Base-by-base conservation (phyloP, 305 asterid species). In the Solanum hybrid region DNA sequence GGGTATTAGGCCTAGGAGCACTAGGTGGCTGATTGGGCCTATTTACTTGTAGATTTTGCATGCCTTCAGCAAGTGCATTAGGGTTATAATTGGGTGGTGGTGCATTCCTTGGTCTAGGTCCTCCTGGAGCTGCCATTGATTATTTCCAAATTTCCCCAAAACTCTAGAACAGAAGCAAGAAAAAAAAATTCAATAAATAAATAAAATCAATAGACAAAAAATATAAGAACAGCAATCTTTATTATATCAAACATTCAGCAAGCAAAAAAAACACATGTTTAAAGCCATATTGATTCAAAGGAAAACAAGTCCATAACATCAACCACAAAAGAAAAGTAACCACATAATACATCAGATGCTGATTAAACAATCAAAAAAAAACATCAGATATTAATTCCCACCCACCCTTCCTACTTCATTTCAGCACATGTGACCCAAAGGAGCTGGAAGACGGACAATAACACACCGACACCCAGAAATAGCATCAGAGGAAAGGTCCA, bases 41-140 rank as follows among this genome's bases (percentile, higher is more conserved):
- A 87, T 94, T 92, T 32, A 98, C 89, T 88, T 98, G 96, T 76
- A 98, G 91, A 88, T 98, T 97, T 91, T 96, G 98, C 97, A 98
- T 94, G 89, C 95, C 94, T 80, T 94, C 93, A 89, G 97, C 93
- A 89, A 98, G 95, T 64, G 94, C 90, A 91, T 94, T 97, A 87
- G 99, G 96, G 79, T 96, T 97, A 90, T 91, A 94, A 91, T 93
- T 96, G 10, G 94, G 97, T 82, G 96, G 98, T 81, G 87, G 87
- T 32, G 91, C 93, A 93, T 90, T 95, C 93, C 96, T 97, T 10
- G 98, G 97, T 92, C 99, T 94, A 86, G 96, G 93, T 90, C 98
- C 97, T 88, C 97, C 97, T 24, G 98, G 98, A 93, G 94, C 92
- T 86, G 98, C 94, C 99, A 97, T 97, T 85, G 87, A 85, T 51